phyloP scores from a whole-genome alignment of 106 monocot species.

The Phalaenopsis equestris region DNA sequence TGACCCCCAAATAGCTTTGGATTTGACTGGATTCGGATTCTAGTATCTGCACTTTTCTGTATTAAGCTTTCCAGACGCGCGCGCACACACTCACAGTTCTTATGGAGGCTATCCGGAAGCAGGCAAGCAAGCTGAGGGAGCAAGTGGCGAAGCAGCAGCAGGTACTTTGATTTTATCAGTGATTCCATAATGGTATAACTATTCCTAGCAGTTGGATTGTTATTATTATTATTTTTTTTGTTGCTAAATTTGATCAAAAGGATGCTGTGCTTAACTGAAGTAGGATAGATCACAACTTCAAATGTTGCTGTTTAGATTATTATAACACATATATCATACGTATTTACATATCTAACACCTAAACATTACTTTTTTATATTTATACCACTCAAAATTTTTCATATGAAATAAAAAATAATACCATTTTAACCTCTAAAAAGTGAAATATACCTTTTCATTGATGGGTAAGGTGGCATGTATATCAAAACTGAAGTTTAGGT shows the following conservation, averaged over 20 bases:
- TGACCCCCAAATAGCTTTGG: background rate
- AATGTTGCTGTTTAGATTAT: background rate
- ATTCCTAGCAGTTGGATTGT: background rate
- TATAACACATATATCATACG: background rate
- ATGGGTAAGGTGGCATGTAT: too few relatives aligned
- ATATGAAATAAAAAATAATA: too few relatives aligned
- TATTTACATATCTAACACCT: too few relatives aligned
- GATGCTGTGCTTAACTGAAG: background rate
- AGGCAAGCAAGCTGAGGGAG: slow-evolving; percentile 55
- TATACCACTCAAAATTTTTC: too few relatives aligned
- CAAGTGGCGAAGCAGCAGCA: slow-evolving; percentile 65
- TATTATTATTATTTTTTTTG: background rate
- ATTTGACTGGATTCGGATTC: background rate
- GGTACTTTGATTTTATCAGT: slow-evolving; percentile 14
- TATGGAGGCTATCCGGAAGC: slow-evolving; percentile 60
- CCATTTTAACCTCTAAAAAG: too few relatives aligned
- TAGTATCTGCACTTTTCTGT: background rate
- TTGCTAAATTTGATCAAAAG: background rate
- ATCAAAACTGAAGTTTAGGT: too few relatives aligned
- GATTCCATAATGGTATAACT: background rate
- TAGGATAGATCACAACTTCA: background rate
- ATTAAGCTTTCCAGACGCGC: background rate
- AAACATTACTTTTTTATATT: too few relatives aligned
- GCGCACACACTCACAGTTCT: background rate
- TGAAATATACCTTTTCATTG: too few relatives aligned